Percentiles rank a stretch among this genome's conserved stretches.
Evolutionary conservation across 2,329 filamentous ascomycete species (phyloP).

Genomic region (Shiraia sp.): DNA sequence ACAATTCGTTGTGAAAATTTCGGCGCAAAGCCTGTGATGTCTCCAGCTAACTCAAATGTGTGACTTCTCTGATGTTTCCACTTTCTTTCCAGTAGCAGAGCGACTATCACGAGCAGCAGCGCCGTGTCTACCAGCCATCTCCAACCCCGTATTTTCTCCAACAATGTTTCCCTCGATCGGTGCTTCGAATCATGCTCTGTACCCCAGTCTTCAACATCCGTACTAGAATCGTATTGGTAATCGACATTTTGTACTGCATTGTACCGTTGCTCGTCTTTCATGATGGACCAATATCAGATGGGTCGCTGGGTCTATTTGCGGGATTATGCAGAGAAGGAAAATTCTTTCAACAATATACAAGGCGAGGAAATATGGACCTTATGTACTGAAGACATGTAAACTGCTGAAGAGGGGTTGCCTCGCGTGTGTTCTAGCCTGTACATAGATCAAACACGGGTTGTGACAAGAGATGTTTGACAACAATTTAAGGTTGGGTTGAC

Average conservation of each 20-base stretch:
- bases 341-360: background rate
- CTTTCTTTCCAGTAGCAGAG: slow-evolving; percentile 30
- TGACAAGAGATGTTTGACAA: background rate
- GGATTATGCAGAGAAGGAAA: slow-evolving; percentile 15
- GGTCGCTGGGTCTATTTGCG: slow-evolving; percentile 8
- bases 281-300: background rate
- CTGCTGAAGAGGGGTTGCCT: too few species aligned
- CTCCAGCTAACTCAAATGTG: slow-evolving; percentile 30
- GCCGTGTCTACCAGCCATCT: slow-evolving; percentile 36
- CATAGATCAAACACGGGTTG: background rate
- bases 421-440: too few species aligned
- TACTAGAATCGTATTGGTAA: slow-evolving; percentile 29
- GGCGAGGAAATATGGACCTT: too few species aligned
- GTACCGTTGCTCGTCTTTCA: slow-evolving; percentile 29
- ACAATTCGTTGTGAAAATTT: slow-evolving; percentile 38
- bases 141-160: slow-evolving; percentile 18
- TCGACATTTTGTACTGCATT: slow-evolving; percentile 25
- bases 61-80: slow-evolving; percentile 18
- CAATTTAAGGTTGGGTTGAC: background rate
- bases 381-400: too few species aligned
- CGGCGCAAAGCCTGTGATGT: slow-evolving; percentile 40
- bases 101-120: slow-evolving; percentile 33
- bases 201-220: slow-evolving; percentile 34
- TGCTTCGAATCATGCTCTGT: slow-evolving; percentile 9
- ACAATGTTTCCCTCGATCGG: slow-evolving; percentile 11